phyloP scores from a whole-genome alignment of 2,329 filamentous ascomycete genomes.

The Phyllosticta paracitricarpa region DNA sequence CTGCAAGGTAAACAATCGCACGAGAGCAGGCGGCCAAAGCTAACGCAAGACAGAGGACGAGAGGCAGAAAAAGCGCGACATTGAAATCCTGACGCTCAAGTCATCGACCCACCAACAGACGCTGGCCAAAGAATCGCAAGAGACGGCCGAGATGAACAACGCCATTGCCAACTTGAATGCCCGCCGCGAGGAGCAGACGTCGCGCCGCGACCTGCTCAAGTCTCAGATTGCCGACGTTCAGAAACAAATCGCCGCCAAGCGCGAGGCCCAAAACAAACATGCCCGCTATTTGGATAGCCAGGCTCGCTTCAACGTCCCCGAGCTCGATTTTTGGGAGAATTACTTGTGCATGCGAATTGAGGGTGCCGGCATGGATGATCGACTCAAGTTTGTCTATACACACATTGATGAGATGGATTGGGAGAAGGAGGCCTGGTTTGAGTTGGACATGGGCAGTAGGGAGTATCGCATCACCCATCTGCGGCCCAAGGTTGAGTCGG shows the following conservation, averaged over 20 bases:
- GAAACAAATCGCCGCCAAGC: constrained; percentile 55
- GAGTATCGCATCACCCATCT: constrained; percentile 80
- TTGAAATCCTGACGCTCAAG: constrained; percentile 70
- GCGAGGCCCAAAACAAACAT: constrained; percentile 63
- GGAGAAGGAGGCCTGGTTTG: constrained; percentile 88
- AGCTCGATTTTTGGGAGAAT: constrained; percentile 92
- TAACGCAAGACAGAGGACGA: constrained; percentile 60
- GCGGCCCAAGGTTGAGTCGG: constrained; percentile 70
- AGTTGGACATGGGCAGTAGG: constrained; percentile 67
- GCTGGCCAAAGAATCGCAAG: constrained; percentile 65
- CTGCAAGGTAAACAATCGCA: constrained; percentile 58
- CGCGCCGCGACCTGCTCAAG: constrained; percentile 46
- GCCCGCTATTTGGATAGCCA: constrained; percentile 71
- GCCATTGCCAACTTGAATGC: constrained; percentile 47
- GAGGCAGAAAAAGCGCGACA: constrained; percentile 77
- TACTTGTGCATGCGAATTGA: constrained; percentile 85
- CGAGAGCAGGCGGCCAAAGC: not conserved
- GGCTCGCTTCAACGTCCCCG: constrained; percentile 78
- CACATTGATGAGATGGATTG: constrained; percentile 80
- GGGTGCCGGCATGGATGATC: constrained; percentile 72
- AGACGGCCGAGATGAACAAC: constrained; percentile 55
- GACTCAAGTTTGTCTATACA: constrained; percentile 81
- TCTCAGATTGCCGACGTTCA: constrained; percentile 55
- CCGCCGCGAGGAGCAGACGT: constrained; percentile 45
- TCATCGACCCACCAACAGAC: constrained; percentile 61